Evolutionary conservation across 225 moss, liverwort and hornwort species (phyloP), one percentile per base, ranked within the genome.

Genomic region (Straminergon stramineum): DNA sequence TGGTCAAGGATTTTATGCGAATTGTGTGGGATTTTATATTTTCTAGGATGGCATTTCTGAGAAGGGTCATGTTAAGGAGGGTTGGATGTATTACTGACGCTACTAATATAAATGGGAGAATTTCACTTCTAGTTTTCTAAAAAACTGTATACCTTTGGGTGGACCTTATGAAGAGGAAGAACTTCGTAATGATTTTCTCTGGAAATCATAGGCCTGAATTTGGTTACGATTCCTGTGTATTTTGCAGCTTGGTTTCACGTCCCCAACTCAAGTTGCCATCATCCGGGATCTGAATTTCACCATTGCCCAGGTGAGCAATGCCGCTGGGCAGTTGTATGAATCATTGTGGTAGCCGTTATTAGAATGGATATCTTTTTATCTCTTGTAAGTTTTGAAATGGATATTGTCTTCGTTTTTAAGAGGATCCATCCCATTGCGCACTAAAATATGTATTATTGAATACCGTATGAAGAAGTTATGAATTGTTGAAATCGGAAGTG

Each of bases 181-280:
- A 16, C 26, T 20, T 53, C 32, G 53, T 87, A 53, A 41, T 77
- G 35, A 35, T 39, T 73, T 24, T 68, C 28, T 84, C 28, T 45
- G 7, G 41, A 88, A 78, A 35, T 69, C 63, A 9, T 51, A 89
- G n/a, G 32, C 30, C 65, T 84, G n/a, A 79, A 57, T 66, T 39
- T 70, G 83, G 23, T 71, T 57, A 58, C 27, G 27, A 41, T 85
- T 85, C 39, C 22, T 88, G 82, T 87, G 31, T 67, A 15, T 87
- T 89, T 88, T 65, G 67, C 94, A 98, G 98, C 86, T 98, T 60
- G 97, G 97, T 60, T 98, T 77, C 78, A 95, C 97, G 22, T 96
- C 97, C 78, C 97, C 97, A 68, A 93, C 91, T 63, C 93, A 98
- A 90, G 91, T 76, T 75, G 88, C 91, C 57, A 92, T 98, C n/a